Evolutionary conservation across 2,329 filamentous ascomycete genomes (phyloP).

Genomic region (Hypocrella siamensis): DNA sequence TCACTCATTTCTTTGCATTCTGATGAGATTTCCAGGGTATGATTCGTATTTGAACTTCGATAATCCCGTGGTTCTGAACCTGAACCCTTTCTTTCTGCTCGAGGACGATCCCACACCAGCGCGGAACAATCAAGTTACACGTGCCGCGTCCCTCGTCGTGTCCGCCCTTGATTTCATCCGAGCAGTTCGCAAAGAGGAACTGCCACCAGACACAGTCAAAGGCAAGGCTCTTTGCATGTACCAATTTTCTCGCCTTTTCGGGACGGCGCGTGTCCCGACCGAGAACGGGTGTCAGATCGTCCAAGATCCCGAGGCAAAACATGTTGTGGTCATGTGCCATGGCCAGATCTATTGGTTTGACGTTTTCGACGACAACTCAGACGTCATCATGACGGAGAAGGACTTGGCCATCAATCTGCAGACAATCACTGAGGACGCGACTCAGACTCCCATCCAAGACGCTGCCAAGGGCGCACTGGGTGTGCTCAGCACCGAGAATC

Average conservation of each 20-base stretch:
- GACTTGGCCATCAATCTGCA: constrained; percentile 84
- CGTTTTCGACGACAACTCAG: constrained; percentile 83
- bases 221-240: constrained; percentile 92
- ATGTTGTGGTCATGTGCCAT: constrained; percentile 82
- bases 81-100: constrained; percentile 94
- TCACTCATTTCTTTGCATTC: background rate
- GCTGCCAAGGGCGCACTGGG: constrained; percentile 90
- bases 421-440: constrained; percentile 81
- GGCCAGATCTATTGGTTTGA: constrained; percentile 99
- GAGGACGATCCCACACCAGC: constrained; percentile 96
- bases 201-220: constrained; percentile 74
- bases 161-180: constrained; percentile 86
- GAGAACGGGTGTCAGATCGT: constrained; percentile 92
- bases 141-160: constrained; percentile 79
- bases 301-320: constrained; percentile 83
- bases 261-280: constrained; percentile 85
- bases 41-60: constrained; percentile 97
- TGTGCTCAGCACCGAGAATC: constrained; percentile 88
- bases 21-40: constrained; percentile 50
- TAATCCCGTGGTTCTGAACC: constrained; percentile 89
- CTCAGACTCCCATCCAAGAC: constrained; percentile 78
- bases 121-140: constrained; percentile 88
- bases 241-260: constrained; percentile 89
- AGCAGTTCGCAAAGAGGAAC: constrained; percentile 81
- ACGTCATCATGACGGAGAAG: constrained; percentile 93